Evolutionary conservation across 1,284 basidiomycete species (phyloP), one percentile per base, ranked within the genome.

Genomic region (Apiotrichum siamense): DNA sequence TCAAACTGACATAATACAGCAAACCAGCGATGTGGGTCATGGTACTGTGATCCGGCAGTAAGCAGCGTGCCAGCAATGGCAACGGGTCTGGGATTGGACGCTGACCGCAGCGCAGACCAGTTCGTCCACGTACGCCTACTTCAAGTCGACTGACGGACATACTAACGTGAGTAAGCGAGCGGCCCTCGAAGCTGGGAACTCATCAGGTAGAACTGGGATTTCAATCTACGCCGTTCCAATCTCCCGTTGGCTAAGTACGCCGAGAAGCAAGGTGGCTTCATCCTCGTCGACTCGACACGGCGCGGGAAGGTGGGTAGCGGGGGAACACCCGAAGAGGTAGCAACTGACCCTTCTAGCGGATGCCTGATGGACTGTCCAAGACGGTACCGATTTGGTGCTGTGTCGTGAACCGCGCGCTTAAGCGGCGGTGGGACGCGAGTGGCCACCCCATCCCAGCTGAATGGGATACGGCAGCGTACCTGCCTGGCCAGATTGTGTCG

Each of bases 141-240:
- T 97, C 80, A 98, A 98, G 72, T 94, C 91, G 0, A 97, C 93
- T 0, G 94, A 98, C 63, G 94, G 94, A 0, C 94, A 97, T 64
- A 85, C 82, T 57, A 80, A 82, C 46, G 72, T 76, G 47, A 63
- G 75, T 59, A 13, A 42, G 61, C 49, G 20, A 29, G 33, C 29
- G 11, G 29, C 29, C 29, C 29, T 17, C 12, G 7, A 7, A 35
- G 12, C 4, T 18, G 18, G 29, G 17, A 38, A 27, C 42, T 59
- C 5, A 41, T 11, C 7, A n/a, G 7, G 23, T 42, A 72, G 63
- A 69, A 88, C 65, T 93, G 90, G 88, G 78, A 80, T 62, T 94
- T 94, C 75, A 92, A 86, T 64, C 75, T 94, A 5, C 79, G 91
- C 20, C 77, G 94, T 15, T 83, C 89, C 0, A 97, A 97, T 67